These are phyloP conservation scores for Vanrija sp. DNA, from an alignment of 1,284 basidiomycete species.

Conservation along the genomic window DNA sequence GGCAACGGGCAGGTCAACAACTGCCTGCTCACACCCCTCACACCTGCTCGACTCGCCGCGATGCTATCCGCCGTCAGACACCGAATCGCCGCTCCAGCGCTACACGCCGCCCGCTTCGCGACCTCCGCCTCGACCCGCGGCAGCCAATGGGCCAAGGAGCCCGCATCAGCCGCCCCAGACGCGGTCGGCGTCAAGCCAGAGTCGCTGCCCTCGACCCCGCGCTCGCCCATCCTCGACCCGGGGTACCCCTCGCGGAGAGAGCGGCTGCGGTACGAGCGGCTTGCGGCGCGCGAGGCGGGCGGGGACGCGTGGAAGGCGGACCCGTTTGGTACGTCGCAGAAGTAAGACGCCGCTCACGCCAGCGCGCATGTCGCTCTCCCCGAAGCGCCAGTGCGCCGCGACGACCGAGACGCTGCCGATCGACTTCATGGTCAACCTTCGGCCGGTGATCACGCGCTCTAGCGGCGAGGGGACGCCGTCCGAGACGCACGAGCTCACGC, in stretches of 20 bases:
- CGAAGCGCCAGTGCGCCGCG: conserved; percentile 8
- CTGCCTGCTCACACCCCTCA: too few relatives aligned
- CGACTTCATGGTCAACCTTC: conserved; percentile 19
- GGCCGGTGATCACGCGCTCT: background rate
- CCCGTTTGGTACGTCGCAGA: background rate
- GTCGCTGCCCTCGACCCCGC: too few relatives aligned
- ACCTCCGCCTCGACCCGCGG: too few relatives aligned
- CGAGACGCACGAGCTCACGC: background rate
- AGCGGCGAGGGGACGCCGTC: background rate
- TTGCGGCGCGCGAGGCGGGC: background rate
- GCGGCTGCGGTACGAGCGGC: background rate
- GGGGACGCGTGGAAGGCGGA: background rate
- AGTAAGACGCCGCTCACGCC: background rate
- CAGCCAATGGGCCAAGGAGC: too few relatives aligned
- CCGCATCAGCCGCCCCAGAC: too few relatives aligned
- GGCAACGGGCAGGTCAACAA: too few relatives aligned
- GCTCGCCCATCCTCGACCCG: conserved; percentile 4
- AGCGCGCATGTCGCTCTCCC: conserved; percentile 12
- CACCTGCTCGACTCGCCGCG: too few relatives aligned
- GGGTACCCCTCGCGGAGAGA: background rate
- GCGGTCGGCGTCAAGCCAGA: too few relatives aligned
- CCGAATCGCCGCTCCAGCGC: too few relatives aligned
- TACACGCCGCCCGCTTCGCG: too few relatives aligned
- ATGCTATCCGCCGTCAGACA: too few relatives aligned
- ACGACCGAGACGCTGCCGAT: conserved; percentile 5